Evolutionary conservation across 2,329 filamentous ascomycete species (phyloP).

Genomic region (Ophiostoma perfectum): DNA sequence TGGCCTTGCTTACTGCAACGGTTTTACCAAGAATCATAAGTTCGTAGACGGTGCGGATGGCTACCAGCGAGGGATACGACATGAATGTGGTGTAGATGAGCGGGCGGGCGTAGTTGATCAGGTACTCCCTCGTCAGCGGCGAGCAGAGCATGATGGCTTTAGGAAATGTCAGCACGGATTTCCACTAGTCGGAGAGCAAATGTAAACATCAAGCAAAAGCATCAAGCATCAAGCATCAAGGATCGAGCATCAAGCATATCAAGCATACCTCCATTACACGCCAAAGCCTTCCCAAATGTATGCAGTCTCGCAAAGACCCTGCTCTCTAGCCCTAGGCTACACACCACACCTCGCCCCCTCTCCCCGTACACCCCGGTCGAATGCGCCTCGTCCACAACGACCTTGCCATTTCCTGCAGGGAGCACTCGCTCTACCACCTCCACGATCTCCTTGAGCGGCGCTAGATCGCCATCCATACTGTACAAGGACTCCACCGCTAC

Average conservation of each 20-base stretch:
- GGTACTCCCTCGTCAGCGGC: slow-evolving; percentile 28
- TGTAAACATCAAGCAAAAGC: no score
- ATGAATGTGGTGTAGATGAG: slow-evolving; percentile 71
- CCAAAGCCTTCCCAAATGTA: slow-evolving; percentile 1
- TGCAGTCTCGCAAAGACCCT: not conserved
- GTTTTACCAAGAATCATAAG: slow-evolving; percentile 48
- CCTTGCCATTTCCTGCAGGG: slow-evolving; percentile 52
- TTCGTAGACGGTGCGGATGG: slow-evolving; percentile 53
- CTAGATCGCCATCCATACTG: slow-evolving; percentile 77
- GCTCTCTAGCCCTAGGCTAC: slow-evolving; percentile 4
- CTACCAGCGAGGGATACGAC: slow-evolving; percentile 54
- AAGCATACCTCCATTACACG: not conserved
- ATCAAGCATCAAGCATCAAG: no score
- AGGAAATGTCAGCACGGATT: not conserved
- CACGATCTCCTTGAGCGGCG: slow-evolving; percentile 57
- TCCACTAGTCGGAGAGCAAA: no score
- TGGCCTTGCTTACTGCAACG: slow-evolving; percentile 42
- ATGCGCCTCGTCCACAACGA: slow-evolving; percentile 66
- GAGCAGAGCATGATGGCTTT: slow-evolving; percentile 56
- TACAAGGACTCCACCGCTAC: slow-evolving; percentile 68
- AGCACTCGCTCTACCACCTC: slow-evolving; percentile 51
- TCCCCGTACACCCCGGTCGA: slow-evolving; percentile 14
- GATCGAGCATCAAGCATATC: not conserved
- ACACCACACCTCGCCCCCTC: slow-evolving; percentile 10
- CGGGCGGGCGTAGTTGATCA: slow-evolving; percentile 71